Conservation (phyloP, 164 flowering plant species). For the Nymphaea colorata region DNA sequence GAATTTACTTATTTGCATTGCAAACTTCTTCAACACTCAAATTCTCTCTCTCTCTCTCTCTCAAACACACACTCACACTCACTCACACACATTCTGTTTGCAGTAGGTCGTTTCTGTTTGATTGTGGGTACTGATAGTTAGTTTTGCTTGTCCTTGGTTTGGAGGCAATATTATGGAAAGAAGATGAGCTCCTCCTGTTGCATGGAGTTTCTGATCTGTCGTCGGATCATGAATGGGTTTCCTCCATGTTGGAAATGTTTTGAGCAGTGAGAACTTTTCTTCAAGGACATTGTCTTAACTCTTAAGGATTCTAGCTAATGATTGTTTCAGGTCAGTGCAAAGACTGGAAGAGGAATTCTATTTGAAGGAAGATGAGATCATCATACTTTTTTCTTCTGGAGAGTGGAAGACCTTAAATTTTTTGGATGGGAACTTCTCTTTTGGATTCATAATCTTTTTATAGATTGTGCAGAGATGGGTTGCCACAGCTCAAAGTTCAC, state of each 20-base stretch:
- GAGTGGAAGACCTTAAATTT: background rate
- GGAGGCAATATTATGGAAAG: background rate
- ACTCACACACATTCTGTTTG: too few relatives aligned
- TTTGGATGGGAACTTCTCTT: background rate
- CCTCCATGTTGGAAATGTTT: background rate
- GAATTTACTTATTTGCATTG: too few relatives aligned
- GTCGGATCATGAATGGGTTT: background rate
- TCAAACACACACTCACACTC: too few relatives aligned
- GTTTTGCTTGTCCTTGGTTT: too few relatives aligned
- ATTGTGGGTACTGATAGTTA: too few relatives aligned
- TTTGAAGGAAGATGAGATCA: background rate
- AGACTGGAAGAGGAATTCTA: background rate
- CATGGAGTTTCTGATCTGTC: background rate
- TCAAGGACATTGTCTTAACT: background rate
- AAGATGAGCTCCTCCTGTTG: background rate
- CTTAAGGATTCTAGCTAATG: background rate
- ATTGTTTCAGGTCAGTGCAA: background rate
- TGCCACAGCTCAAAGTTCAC: conserved; percentile 42
- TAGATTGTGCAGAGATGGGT: conserved; percentile 31
- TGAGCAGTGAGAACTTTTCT: background rate
- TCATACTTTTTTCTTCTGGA: background rate
- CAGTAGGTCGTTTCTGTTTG: too few relatives aligned
- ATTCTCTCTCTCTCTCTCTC: too few relatives aligned
- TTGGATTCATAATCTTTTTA: background rate
- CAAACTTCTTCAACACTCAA: too few relatives aligned